phyloP scores from a whole-genome alignment of 768 basidiomycete species.

The Psilocybe tampanensis region DNA sequence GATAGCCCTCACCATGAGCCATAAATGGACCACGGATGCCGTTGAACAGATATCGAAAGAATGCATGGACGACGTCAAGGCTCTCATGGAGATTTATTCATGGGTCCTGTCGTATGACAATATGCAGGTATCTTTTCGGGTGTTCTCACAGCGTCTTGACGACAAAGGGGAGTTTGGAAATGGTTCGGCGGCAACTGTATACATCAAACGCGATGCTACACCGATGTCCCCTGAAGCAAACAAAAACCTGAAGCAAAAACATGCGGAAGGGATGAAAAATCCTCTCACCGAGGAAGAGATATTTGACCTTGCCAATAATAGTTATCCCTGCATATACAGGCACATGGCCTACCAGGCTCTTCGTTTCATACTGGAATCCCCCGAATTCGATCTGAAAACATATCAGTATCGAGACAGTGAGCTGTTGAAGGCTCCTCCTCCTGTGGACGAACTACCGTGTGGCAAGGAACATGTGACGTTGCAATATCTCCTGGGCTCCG shows the following conservation, averaged over 20 bases:
- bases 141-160: conserved; percentile 38
- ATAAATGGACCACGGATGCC: conserved; percentile 34
- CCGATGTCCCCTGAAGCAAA: conserved; percentile 19
- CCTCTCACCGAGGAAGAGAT: conserved; percentile 9
- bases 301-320: neutral
- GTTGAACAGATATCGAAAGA: conserved; percentile 27
- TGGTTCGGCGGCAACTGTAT: conserved; percentile 38
- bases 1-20: conserved; percentile 40
- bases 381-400: conserved; percentile 30
- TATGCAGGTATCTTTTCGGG: conserved; percentile 34
- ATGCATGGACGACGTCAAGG: conserved; percentile 25
- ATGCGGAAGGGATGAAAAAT: conserved; percentile 1
- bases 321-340: neutral
- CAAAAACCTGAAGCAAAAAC: conserved; percentile 18
- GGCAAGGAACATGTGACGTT: neutral
- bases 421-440: conserved; percentile 17
- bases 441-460: conserved; percentile 16
- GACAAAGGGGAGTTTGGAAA: conserved; percentile 36
- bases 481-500: conserved; percentile 34
- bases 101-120: conserved; percentile 41
- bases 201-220: conserved; percentile 27
- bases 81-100: conserved; percentile 23
- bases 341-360: conserved; percentile 23
- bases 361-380: conserved; percentile 23
- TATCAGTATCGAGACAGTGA: conserved; percentile 21